Evolutionary conservation across 2,329 filamentous ascomycete genomes (phyloP).

Genomic region (Fonsecaea nubica): DNA sequence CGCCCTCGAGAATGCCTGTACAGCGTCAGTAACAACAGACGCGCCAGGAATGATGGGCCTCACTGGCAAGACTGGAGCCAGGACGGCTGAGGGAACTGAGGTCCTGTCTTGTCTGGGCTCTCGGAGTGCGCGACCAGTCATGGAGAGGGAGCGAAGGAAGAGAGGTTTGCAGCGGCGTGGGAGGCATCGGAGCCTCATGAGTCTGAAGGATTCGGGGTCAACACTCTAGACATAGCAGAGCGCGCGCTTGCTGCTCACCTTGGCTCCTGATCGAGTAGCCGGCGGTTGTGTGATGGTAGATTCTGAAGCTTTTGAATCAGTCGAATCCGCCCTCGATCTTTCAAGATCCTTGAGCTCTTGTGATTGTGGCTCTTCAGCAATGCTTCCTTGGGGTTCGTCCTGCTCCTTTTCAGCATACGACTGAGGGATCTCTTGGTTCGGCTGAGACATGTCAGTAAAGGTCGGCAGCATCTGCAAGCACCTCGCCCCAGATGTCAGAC

Average conservation of each 20-base stretch:
- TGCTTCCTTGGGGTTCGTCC: background rate
- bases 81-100: conserved; percentile 41
- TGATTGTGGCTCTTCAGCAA: conserved; percentile 10
- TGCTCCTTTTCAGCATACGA: conserved; percentile 8
- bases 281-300: conserved; percentile 31
- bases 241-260: conserved; percentile 15
- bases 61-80: conserved; percentile 45
- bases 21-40: conserved; percentile 13
- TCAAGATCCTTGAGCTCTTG: conserved; percentile 24
- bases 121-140: conserved; percentile 40
- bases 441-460: conserved; percentile 20
- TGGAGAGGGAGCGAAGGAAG: conserved; percentile 35
- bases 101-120: conserved; percentile 43
- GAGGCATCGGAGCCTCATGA: conserved; percentile 34
- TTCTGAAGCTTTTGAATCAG: conserved; percentile 31
- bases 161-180: conserved; percentile 38
- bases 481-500: background rate
- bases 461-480: background rate
- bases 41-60: conserved; percentile 60
- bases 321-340: conserved; percentile 30
- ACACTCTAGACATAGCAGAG: background rate
- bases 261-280: conserved; percentile 19
- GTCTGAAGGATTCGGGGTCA: conserved; percentile 13
- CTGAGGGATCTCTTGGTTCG: conserved; percentile 20
- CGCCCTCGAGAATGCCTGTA: conserved; percentile 45